Conservation (phyloP, 225 moss, liverwort and hornwort species). For the Thuidium tamariscinum region DNA sequence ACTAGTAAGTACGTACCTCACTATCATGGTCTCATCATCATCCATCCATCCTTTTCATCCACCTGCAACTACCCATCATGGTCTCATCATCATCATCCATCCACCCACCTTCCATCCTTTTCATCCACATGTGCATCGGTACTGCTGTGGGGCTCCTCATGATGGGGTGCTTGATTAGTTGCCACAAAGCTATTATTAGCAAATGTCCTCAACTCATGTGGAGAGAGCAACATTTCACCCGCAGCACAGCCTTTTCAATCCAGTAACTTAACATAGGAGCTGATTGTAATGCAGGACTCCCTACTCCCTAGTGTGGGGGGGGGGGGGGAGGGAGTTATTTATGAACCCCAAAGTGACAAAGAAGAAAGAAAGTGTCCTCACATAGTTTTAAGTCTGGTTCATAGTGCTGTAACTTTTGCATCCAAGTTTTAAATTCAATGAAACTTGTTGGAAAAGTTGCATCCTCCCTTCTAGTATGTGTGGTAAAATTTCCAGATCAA, state of each 20-base stretch:
- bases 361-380: no score
- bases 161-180: constrained; percentile 15
- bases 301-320: background rate
- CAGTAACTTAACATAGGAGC: background rate
- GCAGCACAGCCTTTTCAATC: background rate
- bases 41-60: background rate
- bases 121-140: constrained; percentile 13
- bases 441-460: no score
- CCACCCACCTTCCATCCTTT: constrained; percentile 1
- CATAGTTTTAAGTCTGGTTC: no score
- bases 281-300: background rate
- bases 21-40: background rate
- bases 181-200: background rate
- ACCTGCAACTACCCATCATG: background rate
- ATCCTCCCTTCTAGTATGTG: no score
- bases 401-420: no score
- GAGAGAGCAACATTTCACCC: background rate
- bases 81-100: constrained; percentile 6
- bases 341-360: no score
- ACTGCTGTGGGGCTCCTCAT: background rate
- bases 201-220: background rate
- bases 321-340: background rate
- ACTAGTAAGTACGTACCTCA: background rate
- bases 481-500: no score
- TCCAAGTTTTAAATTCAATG: no score